A percentile compares a stretch with the other conserved stretches of the same genome.
These are phyloP conservation scores for Pelagophyceae sp. DNA, from an alignment of 352 stramenopile species.

Conservation along the genomic window DNA sequence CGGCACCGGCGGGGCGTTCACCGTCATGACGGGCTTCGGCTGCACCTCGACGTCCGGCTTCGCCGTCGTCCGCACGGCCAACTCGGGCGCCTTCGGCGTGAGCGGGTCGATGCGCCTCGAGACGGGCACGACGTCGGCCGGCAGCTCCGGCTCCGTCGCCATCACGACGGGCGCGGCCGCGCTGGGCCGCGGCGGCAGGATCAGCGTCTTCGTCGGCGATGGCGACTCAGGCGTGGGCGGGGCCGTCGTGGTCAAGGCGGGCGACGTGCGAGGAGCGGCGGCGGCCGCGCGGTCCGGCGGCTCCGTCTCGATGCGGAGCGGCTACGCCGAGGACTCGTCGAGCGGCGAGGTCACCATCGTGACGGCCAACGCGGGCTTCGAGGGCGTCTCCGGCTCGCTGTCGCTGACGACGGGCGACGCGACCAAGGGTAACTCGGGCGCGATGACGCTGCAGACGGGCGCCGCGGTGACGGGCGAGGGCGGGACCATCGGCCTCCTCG, in stretches of 20 bases:
- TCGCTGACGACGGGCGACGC: constrained; percentile 9
- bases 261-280: constrained; percentile 27
- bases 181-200: neutral
- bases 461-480: neutral
- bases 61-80: constrained; percentile 30
- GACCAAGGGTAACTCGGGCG: constrained; percentile 24
- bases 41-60: constrained; percentile 12
- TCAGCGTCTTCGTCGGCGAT: constrained; percentile 14
- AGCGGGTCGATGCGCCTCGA: constrained; percentile 45
- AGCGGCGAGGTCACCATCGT: constrained; percentile 39
- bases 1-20: constrained; percentile 15
- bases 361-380: constrained; percentile 31
- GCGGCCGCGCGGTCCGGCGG: constrained; percentile 44
- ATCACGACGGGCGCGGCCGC: constrained; percentile 22
- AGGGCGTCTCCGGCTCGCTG: constrained; percentile 15
- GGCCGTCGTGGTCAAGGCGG: neutral
- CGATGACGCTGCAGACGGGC: constrained; percentile 12
- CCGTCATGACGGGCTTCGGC: constrained; percentile 3
- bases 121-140: constrained; percentile 48
- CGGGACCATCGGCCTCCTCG: constrained; percentile 30
- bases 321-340: constrained; percentile 18
- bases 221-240: constrained; percentile 15
- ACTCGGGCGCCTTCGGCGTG: constrained; percentile 32
- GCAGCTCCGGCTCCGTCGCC: constrained; percentile 20
- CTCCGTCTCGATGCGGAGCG: constrained; percentile 41